Percentiles rank a stretch among this genome's conserved stretches.
These are phyloP conservation scores for Aspergillus pseudoviridinutans DNA, from an alignment of 2,329 filamentous ascomycete species.

Conservation along the genomic window DNA sequence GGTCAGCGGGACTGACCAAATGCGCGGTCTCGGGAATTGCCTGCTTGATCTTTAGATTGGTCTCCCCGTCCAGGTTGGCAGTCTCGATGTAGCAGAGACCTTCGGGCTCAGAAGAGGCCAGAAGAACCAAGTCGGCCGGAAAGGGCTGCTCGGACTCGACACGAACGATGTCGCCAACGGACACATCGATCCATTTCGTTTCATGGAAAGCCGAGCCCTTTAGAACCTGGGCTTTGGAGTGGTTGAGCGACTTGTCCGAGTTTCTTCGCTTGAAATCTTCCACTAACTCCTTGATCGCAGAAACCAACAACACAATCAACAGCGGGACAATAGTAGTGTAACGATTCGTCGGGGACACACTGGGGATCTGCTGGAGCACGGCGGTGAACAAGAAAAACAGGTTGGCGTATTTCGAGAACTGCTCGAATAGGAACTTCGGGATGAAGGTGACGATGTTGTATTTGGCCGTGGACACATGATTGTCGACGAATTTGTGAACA, in stretches of 20 bases:
- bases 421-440: constrained; percentile 95
- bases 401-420: constrained; percentile 99
- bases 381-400: constrained; percentile 99
- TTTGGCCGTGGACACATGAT: constrained; percentile 95
- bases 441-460: constrained; percentile 93
- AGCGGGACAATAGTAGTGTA: constrained; percentile 98
- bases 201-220: constrained; percentile 80
- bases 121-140: constrained; percentile 84
- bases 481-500: constrained; percentile 86
- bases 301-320: constrained; percentile 84
- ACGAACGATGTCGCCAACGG: constrained; percentile 86
- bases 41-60: constrained; percentile 98
- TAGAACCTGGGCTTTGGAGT: constrained; percentile 77
- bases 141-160: constrained; percentile 95
- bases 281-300: constrained; percentile 87
- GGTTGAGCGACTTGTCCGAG: constrained; percentile 83
- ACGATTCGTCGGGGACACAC: constrained; percentile 87
- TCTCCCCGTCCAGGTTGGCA: constrained; percentile 94
- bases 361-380: constrained; percentile 88
- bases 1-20: constrained; percentile 79
- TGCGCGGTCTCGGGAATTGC: constrained; percentile 86
- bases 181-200: constrained; percentile 88
- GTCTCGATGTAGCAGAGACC: constrained; percentile 98
- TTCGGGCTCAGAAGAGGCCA: constrained; percentile 95
- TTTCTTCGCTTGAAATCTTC: constrained; percentile 89